Conservation (phyloP, 108 stramenopile genomes). For the Nitzschia inconspicua region DNA sequence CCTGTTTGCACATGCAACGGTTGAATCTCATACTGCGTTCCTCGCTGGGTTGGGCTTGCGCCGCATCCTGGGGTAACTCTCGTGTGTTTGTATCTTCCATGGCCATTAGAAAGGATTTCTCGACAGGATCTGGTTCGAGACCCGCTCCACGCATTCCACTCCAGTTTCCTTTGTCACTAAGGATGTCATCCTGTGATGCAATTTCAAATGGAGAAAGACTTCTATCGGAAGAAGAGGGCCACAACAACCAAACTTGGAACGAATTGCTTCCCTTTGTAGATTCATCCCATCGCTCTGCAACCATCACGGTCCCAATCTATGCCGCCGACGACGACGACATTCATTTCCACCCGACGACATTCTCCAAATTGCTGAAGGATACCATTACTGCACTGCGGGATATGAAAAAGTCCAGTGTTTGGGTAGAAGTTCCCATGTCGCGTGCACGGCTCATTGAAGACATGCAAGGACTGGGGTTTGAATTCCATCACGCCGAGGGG, state of each 20-base stretch:
- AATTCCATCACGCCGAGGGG: constrained; percentile 64
- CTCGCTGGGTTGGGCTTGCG: no score
- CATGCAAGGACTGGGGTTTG: constrained; percentile 35
- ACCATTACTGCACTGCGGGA: constrained; percentile 35
- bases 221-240: background rate
- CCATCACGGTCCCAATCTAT: constrained; percentile 42
- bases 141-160: no score
- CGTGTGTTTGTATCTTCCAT: no score
- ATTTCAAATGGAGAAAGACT: no score
- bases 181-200: no score
- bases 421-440: constrained; percentile 70
- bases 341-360: constrained; percentile 24
- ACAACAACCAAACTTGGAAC: constrained; percentile 20
- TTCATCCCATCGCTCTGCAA: constrained; percentile 56
- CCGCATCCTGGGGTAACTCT: no score
- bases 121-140: no score
- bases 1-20: no score
- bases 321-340: constrained; percentile 7
- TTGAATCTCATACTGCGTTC: no score
- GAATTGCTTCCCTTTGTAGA: constrained; percentile 52
- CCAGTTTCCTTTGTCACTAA: no score
- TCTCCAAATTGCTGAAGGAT: constrained; percentile 38
- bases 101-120: no score
- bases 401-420: constrained; percentile 56
- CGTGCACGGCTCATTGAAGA: constrained; percentile 51